phyloP scores from a whole-genome alignment of 23 red algal species.

The Gracilaria vermiculophylla region DNA sequence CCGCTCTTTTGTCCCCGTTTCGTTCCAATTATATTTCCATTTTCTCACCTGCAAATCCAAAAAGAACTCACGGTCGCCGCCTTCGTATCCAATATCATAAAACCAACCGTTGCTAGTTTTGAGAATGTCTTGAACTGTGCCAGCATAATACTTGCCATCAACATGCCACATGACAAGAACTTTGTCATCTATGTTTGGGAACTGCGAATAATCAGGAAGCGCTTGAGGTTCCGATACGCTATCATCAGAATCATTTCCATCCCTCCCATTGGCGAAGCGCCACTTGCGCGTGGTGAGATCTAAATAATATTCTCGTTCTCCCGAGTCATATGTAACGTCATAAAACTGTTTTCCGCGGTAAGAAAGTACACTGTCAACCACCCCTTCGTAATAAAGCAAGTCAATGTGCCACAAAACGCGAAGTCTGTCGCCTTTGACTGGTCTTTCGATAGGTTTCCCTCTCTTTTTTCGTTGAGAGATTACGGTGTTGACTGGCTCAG shows the following conservation, averaged over 20 bases:
- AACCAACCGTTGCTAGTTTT: slow-evolving; percentile 16
- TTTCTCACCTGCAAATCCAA: slow-evolving; percentile 43
- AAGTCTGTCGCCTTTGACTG: slow-evolving; percentile 2
- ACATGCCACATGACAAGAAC: slow-evolving; percentile 54
- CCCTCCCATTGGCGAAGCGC: slow-evolving; percentile 15
- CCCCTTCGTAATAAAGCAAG: slow-evolving; percentile 36
- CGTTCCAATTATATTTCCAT: slow-evolving; percentile 13
- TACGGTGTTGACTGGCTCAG: background rate
- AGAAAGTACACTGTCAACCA: slow-evolving; percentile 30
- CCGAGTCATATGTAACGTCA: slow-evolving; percentile 52
- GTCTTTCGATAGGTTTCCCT: background rate
- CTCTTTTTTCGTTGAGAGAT: background rate
- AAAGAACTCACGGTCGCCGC: slow-evolving; percentile 61
- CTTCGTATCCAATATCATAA: slow-evolving; percentile 46
- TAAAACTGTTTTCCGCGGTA: slow-evolving; percentile 38
- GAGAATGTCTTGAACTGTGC: slow-evolving; percentile 32
- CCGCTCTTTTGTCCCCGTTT: background rate
- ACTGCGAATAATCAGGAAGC: background rate
- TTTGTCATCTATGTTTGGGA: slow-evolving; percentile 32
- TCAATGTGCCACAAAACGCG: slow-evolving; percentile 51
- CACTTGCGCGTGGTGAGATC: slow-evolving; percentile 56
- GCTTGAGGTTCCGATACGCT: background rate
- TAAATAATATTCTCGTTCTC: slow-evolving; percentile 51
- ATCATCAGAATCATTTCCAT: slow-evolving; percentile 8
- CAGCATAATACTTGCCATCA: slow-evolving; percentile 52